phyloP scores from a whole-genome alignment of 441 rosid species.

The Geranium incanum region DNA sequence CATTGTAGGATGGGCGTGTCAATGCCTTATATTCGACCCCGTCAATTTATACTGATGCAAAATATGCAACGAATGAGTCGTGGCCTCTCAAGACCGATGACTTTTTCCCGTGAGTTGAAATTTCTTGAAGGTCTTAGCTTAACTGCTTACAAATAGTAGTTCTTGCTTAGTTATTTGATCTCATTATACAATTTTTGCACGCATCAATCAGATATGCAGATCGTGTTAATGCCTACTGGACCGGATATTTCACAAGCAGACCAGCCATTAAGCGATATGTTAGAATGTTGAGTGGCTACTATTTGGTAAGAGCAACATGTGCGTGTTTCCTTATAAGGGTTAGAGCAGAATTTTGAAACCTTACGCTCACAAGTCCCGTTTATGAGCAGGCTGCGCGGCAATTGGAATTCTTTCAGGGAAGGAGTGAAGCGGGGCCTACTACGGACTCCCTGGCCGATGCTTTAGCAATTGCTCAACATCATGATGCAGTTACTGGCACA shows the following conservation, averaged over 20 bases:
- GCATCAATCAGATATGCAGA: constrained; percentile 78
- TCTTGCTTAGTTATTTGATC: constrained; percentile 17
- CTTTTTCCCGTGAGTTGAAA: constrained; percentile 83
- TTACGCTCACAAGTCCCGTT: constrained; percentile 19
- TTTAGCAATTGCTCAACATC: constrained; percentile 92
- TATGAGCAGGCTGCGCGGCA: constrained; percentile 80
- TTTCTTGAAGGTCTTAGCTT: constrained; percentile 8
- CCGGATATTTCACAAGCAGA: constrained; percentile 94
- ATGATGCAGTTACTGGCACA: constrained; percentile 94
- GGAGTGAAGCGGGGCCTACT: constrained; percentile 55
- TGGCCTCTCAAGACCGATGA: constrained; percentile 93
- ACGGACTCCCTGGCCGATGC: constrained; percentile 89
- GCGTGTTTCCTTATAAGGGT: constrained; percentile 8
- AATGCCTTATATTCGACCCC: constrained; percentile 97
- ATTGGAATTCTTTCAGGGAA: constrained; percentile 80
- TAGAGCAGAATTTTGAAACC: constrained; percentile 9
- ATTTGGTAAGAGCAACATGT: constrained; percentile 50
- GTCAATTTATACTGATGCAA: constrained; percentile 97
- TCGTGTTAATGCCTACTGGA: constrained; percentile 90
- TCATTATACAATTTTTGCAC: constrained; percentile 24
- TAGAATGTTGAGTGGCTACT: constrained; percentile 87
- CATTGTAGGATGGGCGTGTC: constrained; percentile 85
- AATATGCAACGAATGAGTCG: constrained; percentile 59
- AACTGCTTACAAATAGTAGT: background rate
- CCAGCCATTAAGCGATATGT: constrained; percentile 90